Percentiles rank a stretch among this genome's conserved stretches.
These are phyloP conservation scores for Salvia splendens DNA, from an alignment of 257 asterid genomes.

Conservation along the genomic window DNA sequence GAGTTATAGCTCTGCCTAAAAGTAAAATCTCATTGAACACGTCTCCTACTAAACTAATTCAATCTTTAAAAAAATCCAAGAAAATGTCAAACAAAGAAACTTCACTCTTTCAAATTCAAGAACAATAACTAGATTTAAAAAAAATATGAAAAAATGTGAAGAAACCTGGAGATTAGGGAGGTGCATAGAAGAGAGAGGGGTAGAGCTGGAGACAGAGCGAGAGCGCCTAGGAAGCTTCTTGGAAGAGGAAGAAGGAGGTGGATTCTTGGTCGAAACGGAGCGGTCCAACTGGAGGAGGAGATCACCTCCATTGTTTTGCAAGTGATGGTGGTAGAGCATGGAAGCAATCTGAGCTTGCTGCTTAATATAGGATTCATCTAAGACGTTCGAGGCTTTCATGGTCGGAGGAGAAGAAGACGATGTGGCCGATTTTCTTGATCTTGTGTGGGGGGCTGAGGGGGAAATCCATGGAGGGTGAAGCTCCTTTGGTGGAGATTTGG, in stretches of 20 bases:
- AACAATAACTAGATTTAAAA: not conserved
- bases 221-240: slow-evolving; percentile 47
- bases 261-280: slow-evolving; percentile 49
- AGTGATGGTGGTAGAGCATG: slow-evolving; percentile 57
- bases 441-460: slow-evolving; percentile 30
- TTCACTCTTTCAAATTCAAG: not conserved
- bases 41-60: not conserved
- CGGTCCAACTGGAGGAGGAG: slow-evolving; percentile 46
- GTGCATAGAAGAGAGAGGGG: slow-evolving; percentile 35
- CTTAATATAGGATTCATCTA: slow-evolving; percentile 51
- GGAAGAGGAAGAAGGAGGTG: slow-evolving; percentile 35
- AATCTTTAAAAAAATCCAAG: not conserved
- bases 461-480: slow-evolving; percentile 52
- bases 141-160: not conserved
- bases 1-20: slow-evolving; percentile 25
- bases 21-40: slow-evolving; percentile 31
- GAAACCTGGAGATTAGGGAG: slow-evolving; percentile 46
- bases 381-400: slow-evolving; percentile 16
- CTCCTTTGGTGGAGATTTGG: slow-evolving; percentile 36
- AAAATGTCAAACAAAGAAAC: no score
- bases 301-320: slow-evolving; percentile 46
- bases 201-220: slow-evolving; percentile 45
- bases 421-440: slow-evolving; percentile 38
- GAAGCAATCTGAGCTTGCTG: slow-evolving; percentile 63
- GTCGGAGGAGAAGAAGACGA: slow-evolving; percentile 33